Conservation (phyloP, 73 alveolate species). For the Symbiodinium pilosum region DNA sequence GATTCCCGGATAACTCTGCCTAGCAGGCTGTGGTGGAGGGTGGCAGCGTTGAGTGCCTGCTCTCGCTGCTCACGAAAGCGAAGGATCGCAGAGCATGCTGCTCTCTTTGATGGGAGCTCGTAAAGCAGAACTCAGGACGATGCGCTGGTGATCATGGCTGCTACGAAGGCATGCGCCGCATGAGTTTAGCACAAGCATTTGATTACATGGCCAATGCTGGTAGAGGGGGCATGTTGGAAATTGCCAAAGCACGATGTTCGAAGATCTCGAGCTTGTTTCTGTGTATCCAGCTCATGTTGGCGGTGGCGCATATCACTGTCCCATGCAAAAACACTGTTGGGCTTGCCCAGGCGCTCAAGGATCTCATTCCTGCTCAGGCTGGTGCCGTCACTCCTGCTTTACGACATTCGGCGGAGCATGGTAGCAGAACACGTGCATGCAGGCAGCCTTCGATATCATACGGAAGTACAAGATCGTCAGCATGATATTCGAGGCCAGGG, state of each 20-base stretch:
- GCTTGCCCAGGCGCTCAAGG: conserved; percentile 29
- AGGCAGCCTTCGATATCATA: conserved; percentile 41
- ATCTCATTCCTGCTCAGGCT: conserved; percentile 62
- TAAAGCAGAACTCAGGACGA: background rate
- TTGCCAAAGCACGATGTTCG: too few relatives aligned
- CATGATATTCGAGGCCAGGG: conserved; percentile 30
- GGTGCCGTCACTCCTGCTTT: background rate
- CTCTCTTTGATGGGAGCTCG: too few relatives aligned
- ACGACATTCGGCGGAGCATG: background rate
- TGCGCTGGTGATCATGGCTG: background rate
- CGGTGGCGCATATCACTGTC: too few relatives aligned
- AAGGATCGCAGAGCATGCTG: background rate
- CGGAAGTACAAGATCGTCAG: background rate
- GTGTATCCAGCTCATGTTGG: too few relatives aligned
- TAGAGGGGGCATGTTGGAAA: too few relatives aligned
- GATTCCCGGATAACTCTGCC: background rate
- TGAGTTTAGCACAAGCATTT: too few relatives aligned
- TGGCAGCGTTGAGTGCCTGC: conserved; percentile 37
- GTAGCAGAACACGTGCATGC: background rate
- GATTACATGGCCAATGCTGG: too few relatives aligned
- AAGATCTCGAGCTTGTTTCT: too few relatives aligned
- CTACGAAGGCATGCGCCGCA: background rate
- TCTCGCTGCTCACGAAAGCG: background rate
- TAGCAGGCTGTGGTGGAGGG: conserved; percentile 47
- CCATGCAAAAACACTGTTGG: too few relatives aligned